A percentile compares a stretch with the other conserved stretches of the same genome.
phyloP scores from a whole-genome alignment of 768 basidiomycete species.

The Tubosaeta sp. region DNA sequence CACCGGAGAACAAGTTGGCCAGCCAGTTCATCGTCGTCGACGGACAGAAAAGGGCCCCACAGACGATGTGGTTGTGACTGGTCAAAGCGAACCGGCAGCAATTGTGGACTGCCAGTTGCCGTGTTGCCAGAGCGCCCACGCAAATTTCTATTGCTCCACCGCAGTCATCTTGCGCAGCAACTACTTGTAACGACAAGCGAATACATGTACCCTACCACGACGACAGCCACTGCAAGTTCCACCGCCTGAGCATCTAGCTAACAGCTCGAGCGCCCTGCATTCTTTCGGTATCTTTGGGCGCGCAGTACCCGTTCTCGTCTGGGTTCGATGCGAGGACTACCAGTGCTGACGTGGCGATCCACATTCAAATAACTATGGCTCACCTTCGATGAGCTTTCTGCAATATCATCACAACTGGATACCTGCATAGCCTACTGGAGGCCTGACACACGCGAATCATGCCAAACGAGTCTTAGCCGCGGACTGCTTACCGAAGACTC shows the following conservation, averaged over 20 bases:
- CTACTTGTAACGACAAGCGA: not conserved
- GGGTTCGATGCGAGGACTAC: slow-evolving; percentile 91
- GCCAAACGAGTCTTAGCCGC: slow-evolving; percentile 87
- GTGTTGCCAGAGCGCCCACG: not conserved
- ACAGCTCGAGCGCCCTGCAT: slow-evolving; percentile 79
- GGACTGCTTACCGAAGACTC: slow-evolving; percentile 71
- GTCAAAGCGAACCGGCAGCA: slow-evolving; percentile 5
- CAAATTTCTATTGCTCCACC: slow-evolving; percentile 11
- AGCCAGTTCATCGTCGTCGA: slow-evolving; percentile 65
- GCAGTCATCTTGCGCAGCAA: slow-evolving; percentile 13
- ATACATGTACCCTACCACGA: not conserved
- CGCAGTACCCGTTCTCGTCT: slow-evolving; percentile 85
- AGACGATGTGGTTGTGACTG: not conserved
- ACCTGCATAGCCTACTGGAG: slow-evolving; percentile 86
- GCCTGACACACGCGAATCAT: slow-evolving; percentile 99
- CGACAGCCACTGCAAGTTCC: not conserved
- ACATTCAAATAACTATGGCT: slow-evolving; percentile 1
- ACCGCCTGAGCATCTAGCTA: slow-evolving; percentile 46
- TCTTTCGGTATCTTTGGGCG: slow-evolving; percentile 78
- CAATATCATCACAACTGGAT: slow-evolving; percentile 83
- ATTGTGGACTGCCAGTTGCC: not conserved
- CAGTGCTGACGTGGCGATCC: slow-evolving; percentile 54
- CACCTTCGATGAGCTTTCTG: slow-evolving; percentile 82
- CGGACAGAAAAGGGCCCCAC: slow-evolving; percentile 5
- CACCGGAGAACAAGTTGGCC: slow-evolving; percentile 56